Conservation (phyloP, 1,284 basidiomycete species). For the Ceratobasidium sp. region DNA sequence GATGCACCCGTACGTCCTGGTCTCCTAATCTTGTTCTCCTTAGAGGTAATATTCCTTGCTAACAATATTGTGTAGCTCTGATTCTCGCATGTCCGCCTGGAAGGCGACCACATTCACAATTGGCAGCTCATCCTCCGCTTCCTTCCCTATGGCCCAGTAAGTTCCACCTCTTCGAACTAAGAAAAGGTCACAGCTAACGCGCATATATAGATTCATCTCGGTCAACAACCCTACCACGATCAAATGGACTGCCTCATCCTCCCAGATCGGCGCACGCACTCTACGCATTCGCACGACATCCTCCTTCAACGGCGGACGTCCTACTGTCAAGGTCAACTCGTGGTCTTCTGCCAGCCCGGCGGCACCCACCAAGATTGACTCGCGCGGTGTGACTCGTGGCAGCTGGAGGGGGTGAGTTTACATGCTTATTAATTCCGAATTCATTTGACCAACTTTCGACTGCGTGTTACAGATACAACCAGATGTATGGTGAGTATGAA, state of each 20-base stretch:
- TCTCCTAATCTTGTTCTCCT: neutral
- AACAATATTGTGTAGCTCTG: neutral
- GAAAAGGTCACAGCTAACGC: neutral
- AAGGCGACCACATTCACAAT: conserved; percentile 55
- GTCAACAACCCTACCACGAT: conserved; percentile 45
- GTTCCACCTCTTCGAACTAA: neutral
- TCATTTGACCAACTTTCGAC: neutral
- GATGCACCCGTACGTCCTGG: conserved; percentile 28
- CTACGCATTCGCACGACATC: conserved; percentile 30
- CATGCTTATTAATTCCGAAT: neutral
- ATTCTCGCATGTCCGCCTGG: neutral
- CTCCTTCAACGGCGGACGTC: conserved; percentile 42
- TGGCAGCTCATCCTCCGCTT: conserved; percentile 50
- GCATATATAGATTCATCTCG: conserved; percentile 55
- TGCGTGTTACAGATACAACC: conserved; percentile 3
- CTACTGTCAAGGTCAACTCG: conserved; percentile 40
- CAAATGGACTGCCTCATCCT: conserved; percentile 41
- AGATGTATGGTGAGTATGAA: conserved; percentile 6
- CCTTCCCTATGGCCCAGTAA: conserved; percentile 58
- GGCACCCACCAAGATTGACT: conserved; percentile 39
- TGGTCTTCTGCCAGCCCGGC: conserved; percentile 40
- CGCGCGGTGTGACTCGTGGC: conserved; percentile 45
- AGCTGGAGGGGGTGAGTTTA: conserved; percentile 20
- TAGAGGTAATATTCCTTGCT: too few species aligned
- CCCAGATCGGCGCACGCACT: conserved; percentile 23